Evolutionary conservation across 2,329 filamentous ascomycete species (phyloP).

Genomic region (Albifimbria verrucaria): DNA sequence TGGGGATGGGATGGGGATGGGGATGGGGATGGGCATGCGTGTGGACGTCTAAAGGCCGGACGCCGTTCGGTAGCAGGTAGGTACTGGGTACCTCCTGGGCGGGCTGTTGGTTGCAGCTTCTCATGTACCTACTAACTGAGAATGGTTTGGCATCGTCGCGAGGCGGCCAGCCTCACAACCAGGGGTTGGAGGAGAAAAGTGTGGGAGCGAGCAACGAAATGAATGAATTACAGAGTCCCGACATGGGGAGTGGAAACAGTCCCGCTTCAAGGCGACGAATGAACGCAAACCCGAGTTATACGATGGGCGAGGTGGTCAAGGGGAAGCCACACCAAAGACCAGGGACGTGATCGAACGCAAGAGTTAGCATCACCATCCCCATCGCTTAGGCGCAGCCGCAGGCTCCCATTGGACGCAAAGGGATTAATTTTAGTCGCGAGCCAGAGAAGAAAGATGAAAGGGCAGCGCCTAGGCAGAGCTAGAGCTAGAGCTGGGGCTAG

Average conservation of each 20-base stretch:
- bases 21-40: background rate
- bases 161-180: background rate
- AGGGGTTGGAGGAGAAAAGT: background rate
- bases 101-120: background rate
- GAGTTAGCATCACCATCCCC: background rate
- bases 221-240: background rate
- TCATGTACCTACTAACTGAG: background rate
- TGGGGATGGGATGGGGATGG: background rate
- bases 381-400: background rate
- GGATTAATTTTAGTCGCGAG: background rate
- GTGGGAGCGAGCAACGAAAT: background rate
- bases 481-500: background rate
- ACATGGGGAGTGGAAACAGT: background rate
- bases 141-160: background rate
- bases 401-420: background rate
- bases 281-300: background rate
- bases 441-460: no score
- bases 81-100: no score
- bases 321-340: no score
- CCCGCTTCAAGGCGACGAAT: background rate
- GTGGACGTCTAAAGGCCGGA: no score
- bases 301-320: background rate
- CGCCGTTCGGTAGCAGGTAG: no score
- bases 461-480: no score
- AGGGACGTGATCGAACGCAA: background rate